Evolutionary conservation across 2,329 filamentous ascomycete genomes (phyloP).

Genomic region (Colletotrichum sp.): DNA sequence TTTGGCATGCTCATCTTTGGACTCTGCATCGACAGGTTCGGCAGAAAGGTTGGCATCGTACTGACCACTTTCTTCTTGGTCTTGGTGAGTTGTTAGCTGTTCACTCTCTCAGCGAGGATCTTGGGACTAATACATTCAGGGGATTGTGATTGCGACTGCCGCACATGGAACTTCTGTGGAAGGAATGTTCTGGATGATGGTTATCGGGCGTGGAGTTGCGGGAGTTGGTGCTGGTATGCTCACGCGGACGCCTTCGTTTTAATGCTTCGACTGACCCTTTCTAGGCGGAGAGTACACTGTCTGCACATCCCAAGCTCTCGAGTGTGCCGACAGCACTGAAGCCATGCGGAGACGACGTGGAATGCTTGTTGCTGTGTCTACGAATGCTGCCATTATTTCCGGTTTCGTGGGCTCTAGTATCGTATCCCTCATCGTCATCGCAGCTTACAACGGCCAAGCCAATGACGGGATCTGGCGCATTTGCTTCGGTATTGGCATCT

Average conservation of each 20-base stretch:
- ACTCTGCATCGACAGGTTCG: slow-evolving; percentile 49
- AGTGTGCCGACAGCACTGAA: slow-evolving; percentile 31
- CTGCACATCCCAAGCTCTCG: slow-evolving; percentile 30
- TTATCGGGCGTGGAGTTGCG: slow-evolving; percentile 49
- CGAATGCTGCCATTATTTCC: slow-evolving; percentile 41
- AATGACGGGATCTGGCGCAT: slow-evolving; percentile 51
- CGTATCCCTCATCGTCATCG: slow-evolving; percentile 50
- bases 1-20: slow-evolving; percentile 45
- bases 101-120: accelerated
- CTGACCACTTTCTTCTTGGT: slow-evolving; percentile 51
- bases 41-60: slow-evolving; percentile 50
- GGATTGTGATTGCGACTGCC: slow-evolving; percentile 48
- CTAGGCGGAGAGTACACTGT: slow-evolving; percentile 33
- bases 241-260: no score
- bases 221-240: slow-evolving; percentile 48
- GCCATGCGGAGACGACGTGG: slow-evolving; percentile 30
- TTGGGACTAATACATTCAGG: slow-evolving; percentile 7
- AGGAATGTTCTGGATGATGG: slow-evolving; percentile 58
- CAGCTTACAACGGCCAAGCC: slow-evolving; percentile 34
- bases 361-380: slow-evolving; percentile 42
- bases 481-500: slow-evolving; percentile 43
- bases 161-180: slow-evolving; percentile 44
- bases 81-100: slow-evolving; percentile 20
- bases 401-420: slow-evolving; percentile 44
- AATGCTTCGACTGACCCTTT: not conserved